Conservation (phyloP, 2,329 filamentous ascomycete genomes). For the Alternaria alternata region DNA sequence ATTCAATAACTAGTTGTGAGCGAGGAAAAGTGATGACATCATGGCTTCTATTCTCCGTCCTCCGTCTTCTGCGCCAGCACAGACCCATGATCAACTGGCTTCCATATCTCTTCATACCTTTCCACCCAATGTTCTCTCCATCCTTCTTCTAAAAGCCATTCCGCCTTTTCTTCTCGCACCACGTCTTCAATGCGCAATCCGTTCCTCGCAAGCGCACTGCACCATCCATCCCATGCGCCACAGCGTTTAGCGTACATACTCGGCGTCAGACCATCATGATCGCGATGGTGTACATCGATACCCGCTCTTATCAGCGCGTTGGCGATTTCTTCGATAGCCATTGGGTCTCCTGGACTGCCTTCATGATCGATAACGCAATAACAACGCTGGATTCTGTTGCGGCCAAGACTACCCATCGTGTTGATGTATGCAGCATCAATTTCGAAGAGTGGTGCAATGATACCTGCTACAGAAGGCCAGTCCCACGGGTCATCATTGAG, state of each 20-base stretch:
- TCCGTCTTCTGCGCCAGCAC: not conserved
- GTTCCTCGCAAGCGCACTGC: slow-evolving; percentile 12
- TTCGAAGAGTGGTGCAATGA: slow-evolving; percentile 5
- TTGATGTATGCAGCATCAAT: slow-evolving; percentile 4
- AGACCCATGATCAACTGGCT: not conserved
- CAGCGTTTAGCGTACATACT: slow-evolving; percentile 10
- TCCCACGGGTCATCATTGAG: slow-evolving; percentile 7
- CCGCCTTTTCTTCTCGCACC: slow-evolving; percentile 1
- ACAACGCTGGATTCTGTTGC: slow-evolving; percentile 7
- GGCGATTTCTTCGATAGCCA: not conserved
- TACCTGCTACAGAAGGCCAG: slow-evolving; percentile 3
- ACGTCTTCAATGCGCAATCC: slow-evolving; percentile 5
- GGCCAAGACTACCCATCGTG: slow-evolving; percentile 6
- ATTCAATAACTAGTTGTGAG: not conserved
- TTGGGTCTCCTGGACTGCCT: not conserved
- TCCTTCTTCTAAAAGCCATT: slow-evolving; percentile 7
- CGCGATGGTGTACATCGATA: not conserved
- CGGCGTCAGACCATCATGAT: slow-evolving; percentile 2
- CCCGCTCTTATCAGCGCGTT: slow-evolving; percentile 9
- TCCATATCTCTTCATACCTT: not conserved
- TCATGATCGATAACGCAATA: not conserved
- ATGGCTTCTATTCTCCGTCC: slow-evolving; percentile 3
- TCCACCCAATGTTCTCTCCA: slow-evolving; percentile 7
- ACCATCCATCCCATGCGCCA: slow-evolving; percentile 13
- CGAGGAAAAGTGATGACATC: slow-evolving; percentile 19